Conservation (phyloP, 2,329 filamentous ascomycete genomes). For the Cordyceps farinosa region DNA sequence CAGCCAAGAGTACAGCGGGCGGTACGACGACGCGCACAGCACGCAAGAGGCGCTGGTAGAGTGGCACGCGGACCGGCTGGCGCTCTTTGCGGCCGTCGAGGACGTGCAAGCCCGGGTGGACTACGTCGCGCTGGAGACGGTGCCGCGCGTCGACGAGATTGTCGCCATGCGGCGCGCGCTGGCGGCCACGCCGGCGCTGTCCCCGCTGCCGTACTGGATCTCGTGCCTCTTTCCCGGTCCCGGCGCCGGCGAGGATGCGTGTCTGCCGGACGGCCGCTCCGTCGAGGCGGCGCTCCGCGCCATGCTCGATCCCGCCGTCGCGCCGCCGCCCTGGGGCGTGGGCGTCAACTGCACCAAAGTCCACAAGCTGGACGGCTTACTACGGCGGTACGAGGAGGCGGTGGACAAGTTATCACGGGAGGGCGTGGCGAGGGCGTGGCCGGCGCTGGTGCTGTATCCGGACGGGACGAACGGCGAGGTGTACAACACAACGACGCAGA, state of each 20-base stretch:
- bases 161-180: constrained; percentile 49
- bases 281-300: constrained; percentile 33
- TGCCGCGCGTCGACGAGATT: constrained; percentile 62
- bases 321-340: constrained; percentile 51
- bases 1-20: constrained; percentile 61
- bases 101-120: constrained; percentile 40
- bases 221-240: constrained; percentile 57
- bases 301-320: constrained; percentile 33
- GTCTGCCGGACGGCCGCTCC: constrained; percentile 54
- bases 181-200: constrained; percentile 27
- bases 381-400: constrained; percentile 52
- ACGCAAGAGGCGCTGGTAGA: constrained; percentile 41
- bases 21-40: constrained; percentile 51
- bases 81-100: constrained; percentile 44
- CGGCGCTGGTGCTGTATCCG: constrained; percentile 61
- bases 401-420: constrained; percentile 36
- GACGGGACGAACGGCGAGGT: constrained; percentile 66
- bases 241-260: constrained; percentile 34
- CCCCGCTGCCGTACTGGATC: constrained; percentile 54
- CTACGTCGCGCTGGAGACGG: constrained; percentile 62
- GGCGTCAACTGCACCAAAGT: constrained; percentile 69
- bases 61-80: constrained; percentile 57
- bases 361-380: constrained; percentile 53
- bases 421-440: constrained; percentile 39
- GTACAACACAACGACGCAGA: constrained; percentile 61